Evolutionary conservation across 2,329 filamentous ascomycete genomes (phyloP), one percentile per base, ranked within the genome.

Genomic region (Aspergillus tanneri): DNA sequence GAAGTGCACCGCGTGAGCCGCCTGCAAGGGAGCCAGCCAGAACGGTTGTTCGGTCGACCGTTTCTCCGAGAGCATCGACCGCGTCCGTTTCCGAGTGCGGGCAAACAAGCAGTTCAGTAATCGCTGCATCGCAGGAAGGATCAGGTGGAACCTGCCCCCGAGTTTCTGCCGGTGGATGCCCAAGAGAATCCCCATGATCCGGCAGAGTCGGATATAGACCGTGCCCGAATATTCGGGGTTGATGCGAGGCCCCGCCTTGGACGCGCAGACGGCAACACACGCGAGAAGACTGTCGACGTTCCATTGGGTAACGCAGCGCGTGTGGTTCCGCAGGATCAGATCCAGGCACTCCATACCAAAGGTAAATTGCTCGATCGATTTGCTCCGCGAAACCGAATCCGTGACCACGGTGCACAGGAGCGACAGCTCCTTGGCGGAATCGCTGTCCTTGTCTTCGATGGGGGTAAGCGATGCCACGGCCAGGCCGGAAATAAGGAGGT

Each of bases 81-180:
- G 60, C 30, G 55, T 60, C 32, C 63, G 58, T 53, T 69, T 68
- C 34, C 62, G 63, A 43, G 72, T 72, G 11, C 72, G 75, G 4
- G 70, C 72, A 64, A 84, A 84, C 9, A 85, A 73, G 42, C 77
- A 78, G 45, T 73, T 70, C 2, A 85, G 64, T 1, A 85, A 72
- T 10, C 67, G 67, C 56, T 83, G 78, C 48, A 85, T 72, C 10
- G 79, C 68, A 0, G 75, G 72, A 5, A 83, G 65, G 12, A 85
- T 66, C 9, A 85, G 69, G 57, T 85, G 81, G 65, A 80, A 80
- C 19, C 83, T 79, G 6, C 81, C 81, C 27, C 79, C 77, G 8
- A 85, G 69, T 34, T 80, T 79, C 12, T 77, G 70, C 18, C 82
- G 77, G 57, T 84, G 77, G 10, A 83, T 72, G n/a, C 77, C 70